Base-by-base conservation (phyloP, 2,329 filamentous ascomycete genomes). In the Colletotrichum zoysiae region DNA sequence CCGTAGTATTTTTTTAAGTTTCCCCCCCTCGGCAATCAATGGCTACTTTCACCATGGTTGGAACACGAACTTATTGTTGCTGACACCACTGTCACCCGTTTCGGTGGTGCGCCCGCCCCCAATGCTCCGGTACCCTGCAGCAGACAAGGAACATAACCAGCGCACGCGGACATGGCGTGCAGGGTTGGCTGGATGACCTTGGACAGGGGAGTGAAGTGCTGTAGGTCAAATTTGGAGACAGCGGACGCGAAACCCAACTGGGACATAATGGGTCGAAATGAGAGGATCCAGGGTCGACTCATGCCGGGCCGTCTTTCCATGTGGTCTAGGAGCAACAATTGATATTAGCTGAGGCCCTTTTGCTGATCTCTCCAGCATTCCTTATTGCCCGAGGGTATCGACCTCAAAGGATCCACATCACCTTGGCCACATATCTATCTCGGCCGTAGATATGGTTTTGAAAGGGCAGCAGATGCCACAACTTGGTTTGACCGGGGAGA, bases 231-330 rank as follows among this genome's bases (percentile, higher is more conserved):
- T 71, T 58, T 71, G 69, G 59, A 71, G 53, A 68, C 56, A 6
- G 30, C 38, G 33, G 46, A 33, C 64, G 53, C 64, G 51, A 59
- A 68, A 40, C 58, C 64, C 50, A 46, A 59, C 26, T 51, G n/a
- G 59, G 69, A 38, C 33, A 40, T 40, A 18, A 46, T 42, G 56
- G 33, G 26, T 66, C 46, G 56, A 30, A 67, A 53, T 53, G 58
- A 53, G 42, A 67, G 50, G 57, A 67, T 38, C 51, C 30, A 59
- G 23, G 44, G n/a, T 56, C 59, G 30, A 55, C 59, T 50, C 38
- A 38, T 69, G 5, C 69, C 65, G 69, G 69, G 26, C 69, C 69
- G 69, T 64, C 69, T 69, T 69, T 71, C 69, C 69, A 71, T 71
- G 69, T 64, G 65, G 65, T 30, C 69, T 69, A 51, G 61, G 67